These are phyloP conservation scores for Fimicolochytrium jonesii DNA, from an alignment of 192 early-diverging fungal species.

Conservation along the genomic window DNA sequence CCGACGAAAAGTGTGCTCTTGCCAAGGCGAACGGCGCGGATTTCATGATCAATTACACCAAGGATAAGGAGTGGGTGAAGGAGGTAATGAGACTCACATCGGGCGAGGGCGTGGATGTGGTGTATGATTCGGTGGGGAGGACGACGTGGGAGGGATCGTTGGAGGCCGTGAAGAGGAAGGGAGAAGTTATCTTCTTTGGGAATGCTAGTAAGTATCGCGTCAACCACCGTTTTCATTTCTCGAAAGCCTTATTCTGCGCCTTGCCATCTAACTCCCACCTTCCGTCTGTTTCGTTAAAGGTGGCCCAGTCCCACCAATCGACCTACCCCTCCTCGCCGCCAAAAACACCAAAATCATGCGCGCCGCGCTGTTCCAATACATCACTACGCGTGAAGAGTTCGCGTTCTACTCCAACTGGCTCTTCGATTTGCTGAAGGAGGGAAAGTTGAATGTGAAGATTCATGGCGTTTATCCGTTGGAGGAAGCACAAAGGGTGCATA, in stretches of 20 bases:
- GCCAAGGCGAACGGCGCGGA: slow-evolving; percentile 61
- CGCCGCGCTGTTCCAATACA: slow-evolving; percentile 67
- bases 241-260: too few relatives aligned
- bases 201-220: too few relatives aligned
- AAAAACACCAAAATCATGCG: slow-evolving; percentile 73
- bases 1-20: slow-evolving; percentile 61
- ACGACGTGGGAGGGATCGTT: slow-evolving; percentile 73
- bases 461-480: neutral
- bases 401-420: neutral
- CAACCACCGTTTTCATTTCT: too few relatives aligned
- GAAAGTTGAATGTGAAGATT: neutral
- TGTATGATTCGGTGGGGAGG: slow-evolving; percentile 85
- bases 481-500: neutral
- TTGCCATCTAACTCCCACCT: slow-evolving; percentile 58
- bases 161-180: slow-evolving; percentile 55
- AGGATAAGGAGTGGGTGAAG: slow-evolving; percentile 55
- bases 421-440: neutral
- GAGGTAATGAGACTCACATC: slow-evolving; percentile 69
- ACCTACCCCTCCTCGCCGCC: slow-evolving; percentile 50
- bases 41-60: slow-evolving; percentile 66
- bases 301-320: slow-evolving; percentile 34
- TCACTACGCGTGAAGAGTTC: slow-evolving; percentile 66
- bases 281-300: slow-evolving; percentile 47
- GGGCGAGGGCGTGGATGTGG: slow-evolving; percentile 67
- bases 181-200: slow-evolving; percentile 78